phyloP scores from a whole-genome alignment of 148 eudicot genomes.

The Talinum fruticosum region DNA sequence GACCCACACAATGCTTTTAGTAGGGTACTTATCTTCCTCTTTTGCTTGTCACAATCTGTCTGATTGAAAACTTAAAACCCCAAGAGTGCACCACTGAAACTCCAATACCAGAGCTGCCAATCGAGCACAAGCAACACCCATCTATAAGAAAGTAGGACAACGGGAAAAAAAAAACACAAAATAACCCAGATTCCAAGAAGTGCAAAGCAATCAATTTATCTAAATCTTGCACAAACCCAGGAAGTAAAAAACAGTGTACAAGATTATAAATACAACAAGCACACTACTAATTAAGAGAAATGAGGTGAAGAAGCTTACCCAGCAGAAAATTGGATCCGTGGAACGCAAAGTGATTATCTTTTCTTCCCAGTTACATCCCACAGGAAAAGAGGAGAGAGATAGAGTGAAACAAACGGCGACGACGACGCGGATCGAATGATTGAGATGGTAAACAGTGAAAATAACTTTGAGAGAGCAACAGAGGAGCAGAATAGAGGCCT shows the following conservation, averaged over 20 bases:
- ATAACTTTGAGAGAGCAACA: not conserved
- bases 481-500: not conserved
- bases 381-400: too few relatives aligned
- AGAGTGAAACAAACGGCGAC: slow-evolving; percentile 28
- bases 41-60: not conserved
- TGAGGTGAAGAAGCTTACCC: slow-evolving; percentile 30
- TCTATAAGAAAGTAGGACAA: not conserved
- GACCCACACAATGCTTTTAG: not conserved
- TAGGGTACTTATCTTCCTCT: not conserved
- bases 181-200: not conserved
- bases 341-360: slow-evolving; percentile 8
- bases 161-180: not conserved
- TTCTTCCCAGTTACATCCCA: slow-evolving; percentile 10
- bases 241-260: not conserved
- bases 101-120: slow-evolving; percentile 32
- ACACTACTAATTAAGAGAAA: not conserved
- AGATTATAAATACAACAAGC: not conserved
- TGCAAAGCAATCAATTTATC: not conserved
- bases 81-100: slow-evolving; percentile 19
- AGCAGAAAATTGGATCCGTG: slow-evolving; percentile 37
- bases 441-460: slow-evolving; percentile 1
- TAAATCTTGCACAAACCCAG: not conserved
- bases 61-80: slow-evolving; percentile 14
- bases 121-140: slow-evolving; percentile 17
- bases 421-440: not conserved